Evolutionary conservation across 257 asterid species (phyloP).

Genomic region (Agastache rugosa): DNA sequence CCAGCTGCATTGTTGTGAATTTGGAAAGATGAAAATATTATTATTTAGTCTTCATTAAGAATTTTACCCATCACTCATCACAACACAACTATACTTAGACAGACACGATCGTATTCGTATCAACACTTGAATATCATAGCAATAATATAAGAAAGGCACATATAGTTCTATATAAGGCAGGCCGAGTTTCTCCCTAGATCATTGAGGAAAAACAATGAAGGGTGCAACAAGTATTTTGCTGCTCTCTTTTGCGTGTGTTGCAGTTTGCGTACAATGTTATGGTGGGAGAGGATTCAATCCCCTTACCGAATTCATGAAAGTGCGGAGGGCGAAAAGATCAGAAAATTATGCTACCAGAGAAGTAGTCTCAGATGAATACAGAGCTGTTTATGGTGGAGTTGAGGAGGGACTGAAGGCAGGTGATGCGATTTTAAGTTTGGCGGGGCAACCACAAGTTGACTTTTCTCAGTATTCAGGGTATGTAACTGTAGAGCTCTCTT

Average conservation of each 20-base stretch:
- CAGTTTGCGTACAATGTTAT: constrained; percentile 36
- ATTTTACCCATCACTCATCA: neutral
- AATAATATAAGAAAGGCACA: neutral
- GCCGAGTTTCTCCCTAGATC: neutral
- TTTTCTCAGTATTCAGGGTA: constrained; percentile 49
- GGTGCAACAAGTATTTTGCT: constrained; percentile 2
- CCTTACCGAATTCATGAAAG: constrained; percentile 19
- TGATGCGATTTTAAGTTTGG: constrained; percentile 38
- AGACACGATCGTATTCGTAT: neutral
- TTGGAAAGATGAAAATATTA: neutral
- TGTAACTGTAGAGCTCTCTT: constrained; percentile 47
- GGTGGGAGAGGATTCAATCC: constrained; percentile 31
- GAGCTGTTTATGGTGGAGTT: constrained; percentile 30
- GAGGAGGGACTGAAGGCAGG: constrained; percentile 42
- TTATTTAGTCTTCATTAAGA: neutral
- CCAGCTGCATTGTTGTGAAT: neutral
- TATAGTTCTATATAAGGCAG: neutral
- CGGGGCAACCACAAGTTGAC: constrained; percentile 46
- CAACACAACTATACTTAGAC: neutral
- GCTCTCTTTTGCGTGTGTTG: constrained; percentile 25
- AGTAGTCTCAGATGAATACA: neutral
- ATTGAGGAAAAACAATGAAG: constrained; percentile 5
- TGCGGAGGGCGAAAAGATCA: constrained; percentile 2
- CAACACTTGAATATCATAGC: neutral
- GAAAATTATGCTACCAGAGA: neutral